Evolutionary conservation across 176 grass and related monocot species (phyloP).

Genomic region (Oryza coarctata): DNA sequence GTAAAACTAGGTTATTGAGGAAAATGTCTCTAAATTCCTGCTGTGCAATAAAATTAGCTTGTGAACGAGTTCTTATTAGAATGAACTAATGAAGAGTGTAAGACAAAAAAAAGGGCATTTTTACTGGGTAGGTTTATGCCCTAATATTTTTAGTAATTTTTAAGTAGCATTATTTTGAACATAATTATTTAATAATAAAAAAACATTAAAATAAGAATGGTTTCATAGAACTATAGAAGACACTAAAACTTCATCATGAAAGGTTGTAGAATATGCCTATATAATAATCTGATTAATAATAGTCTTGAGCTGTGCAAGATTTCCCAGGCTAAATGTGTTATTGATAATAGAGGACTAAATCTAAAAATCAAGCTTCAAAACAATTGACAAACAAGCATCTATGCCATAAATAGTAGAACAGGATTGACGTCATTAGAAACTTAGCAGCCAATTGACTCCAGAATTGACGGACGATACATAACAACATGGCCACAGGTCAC

Average conservation of each 20-base stretch:
- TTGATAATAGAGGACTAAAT: neutral
- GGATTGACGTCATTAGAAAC: conserved; percentile 1
- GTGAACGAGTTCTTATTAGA: neutral
- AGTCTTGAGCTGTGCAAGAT: conserved; percentile 1
- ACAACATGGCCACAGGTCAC: conserved; percentile 11
- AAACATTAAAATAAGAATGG: neutral
- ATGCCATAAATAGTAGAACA: neutral
- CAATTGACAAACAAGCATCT: neutral
- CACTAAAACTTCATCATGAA: neutral
- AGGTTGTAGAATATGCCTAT: neutral
- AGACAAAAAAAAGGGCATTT: neutral
- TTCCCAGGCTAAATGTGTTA: neutral
- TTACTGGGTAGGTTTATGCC: neutral
- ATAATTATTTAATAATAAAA: neutral
- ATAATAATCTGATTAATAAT: neutral
- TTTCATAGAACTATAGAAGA: neutral
- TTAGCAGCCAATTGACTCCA: conserved; percentile 16
- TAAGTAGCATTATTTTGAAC: neutral
- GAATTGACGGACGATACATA: neutral
- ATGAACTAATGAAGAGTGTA: neutral
- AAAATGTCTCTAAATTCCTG: neutral
- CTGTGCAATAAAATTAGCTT: neutral
- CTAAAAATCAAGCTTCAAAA: neutral
- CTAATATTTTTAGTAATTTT: neutral
- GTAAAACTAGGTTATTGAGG: neutral